A percentile compares a stretch with the other conserved stretches of the same genome.
Evolutionary conservation across 805 yeast species (phyloP).

Genomic region (Lipomyces chichibuensis): DNA sequence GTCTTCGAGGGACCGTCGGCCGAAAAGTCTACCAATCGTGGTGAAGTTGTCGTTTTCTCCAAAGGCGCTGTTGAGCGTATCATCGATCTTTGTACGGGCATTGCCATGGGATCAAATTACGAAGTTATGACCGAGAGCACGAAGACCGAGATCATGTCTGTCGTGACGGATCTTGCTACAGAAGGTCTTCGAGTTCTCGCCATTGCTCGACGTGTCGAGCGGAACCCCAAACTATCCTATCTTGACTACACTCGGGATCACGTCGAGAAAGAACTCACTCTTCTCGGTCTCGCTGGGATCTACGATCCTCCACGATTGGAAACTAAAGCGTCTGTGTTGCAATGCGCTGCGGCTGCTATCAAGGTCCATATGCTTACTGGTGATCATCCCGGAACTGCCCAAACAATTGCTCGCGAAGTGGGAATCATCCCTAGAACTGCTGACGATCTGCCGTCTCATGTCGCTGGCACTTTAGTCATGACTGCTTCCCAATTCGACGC

Average conservation of each 20-base stretch:
- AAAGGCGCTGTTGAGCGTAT: conserved; percentile 82
- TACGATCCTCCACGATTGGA: conserved; percentile 80
- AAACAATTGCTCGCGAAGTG: conserved; percentile 78
- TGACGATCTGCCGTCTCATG: conserved; percentile 45
- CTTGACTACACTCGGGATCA: conserved; percentile 46
- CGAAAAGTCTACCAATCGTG: conserved; percentile 24
- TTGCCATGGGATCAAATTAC: conserved; percentile 32
- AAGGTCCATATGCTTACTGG: conserved; percentile 83
- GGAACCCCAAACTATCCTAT: conserved; percentile 29
- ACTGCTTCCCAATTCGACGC: conserved; percentile 72
- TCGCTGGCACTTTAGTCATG: conserved; percentile 53
- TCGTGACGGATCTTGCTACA: conserved; percentile 61
- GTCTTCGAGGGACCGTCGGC: conserved; percentile 49
- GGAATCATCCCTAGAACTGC: conserved; percentile 70
- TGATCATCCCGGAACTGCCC: conserved; percentile 77
- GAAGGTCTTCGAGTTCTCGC: conserved; percentile 76
- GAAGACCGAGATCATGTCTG: conserved; percentile 51
- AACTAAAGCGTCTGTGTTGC: conserved; percentile 63
- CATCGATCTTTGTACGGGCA: conserved; percentile 55
- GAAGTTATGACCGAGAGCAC: conserved; percentile 49
- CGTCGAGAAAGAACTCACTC: conserved; percentile 58
- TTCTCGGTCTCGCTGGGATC: conserved; percentile 73
- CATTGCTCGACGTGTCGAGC: conserved; percentile 54
- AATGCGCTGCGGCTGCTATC: conserved; percentile 74
- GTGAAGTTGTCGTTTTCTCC: conserved; percentile 48